These are phyloP conservation scores for Malus asiatica DNA, from an alignment of 306 rosid species.

Conservation along the genomic window DNA sequence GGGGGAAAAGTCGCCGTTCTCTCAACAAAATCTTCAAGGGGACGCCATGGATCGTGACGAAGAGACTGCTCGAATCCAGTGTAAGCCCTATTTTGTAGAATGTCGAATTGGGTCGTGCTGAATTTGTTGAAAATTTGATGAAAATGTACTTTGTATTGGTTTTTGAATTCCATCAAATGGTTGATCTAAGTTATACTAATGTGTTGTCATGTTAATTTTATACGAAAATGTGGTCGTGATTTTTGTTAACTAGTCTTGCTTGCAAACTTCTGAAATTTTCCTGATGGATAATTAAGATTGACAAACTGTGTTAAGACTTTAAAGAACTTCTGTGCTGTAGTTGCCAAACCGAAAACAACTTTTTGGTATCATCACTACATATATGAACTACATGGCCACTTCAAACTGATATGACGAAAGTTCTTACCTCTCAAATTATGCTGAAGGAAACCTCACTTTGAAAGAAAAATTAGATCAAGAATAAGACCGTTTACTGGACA, in stretches of 20 bases:
- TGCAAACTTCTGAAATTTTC: background rate
- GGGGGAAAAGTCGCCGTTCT: slow-evolving; percentile 89
- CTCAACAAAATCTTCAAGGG: slow-evolving; percentile 75
- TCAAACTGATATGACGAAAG: background rate
- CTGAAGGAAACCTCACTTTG: background rate
- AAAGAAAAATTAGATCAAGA: background rate
- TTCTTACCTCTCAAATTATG: background rate
- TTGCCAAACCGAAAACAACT: background rate
- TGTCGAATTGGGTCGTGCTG: background rate
- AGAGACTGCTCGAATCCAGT: slow-evolving; percentile 85
- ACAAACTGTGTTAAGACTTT: too few relatives aligned
- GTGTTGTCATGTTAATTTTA: background rate
- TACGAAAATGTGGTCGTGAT: background rate
- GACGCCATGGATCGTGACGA: slow-evolving; percentile 78
- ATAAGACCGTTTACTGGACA: background rate
- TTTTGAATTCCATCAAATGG: background rate
- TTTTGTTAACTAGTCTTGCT: background rate
- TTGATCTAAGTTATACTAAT: background rate
- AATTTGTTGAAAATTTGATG: background rate
- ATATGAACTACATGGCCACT: background rate
- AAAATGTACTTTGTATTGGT: background rate
- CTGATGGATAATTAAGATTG: background rate
- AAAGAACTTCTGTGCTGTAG: too few relatives aligned
- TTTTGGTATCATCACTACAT: background rate
- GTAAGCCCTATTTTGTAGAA: slow-evolving; percentile 20